Percentiles rank a stretch among this genome's conserved stretches.
phyloP scores from a whole-genome alignment of 2,329 filamentous ascomycete species.

The Didymellaceae sp. region DNA sequence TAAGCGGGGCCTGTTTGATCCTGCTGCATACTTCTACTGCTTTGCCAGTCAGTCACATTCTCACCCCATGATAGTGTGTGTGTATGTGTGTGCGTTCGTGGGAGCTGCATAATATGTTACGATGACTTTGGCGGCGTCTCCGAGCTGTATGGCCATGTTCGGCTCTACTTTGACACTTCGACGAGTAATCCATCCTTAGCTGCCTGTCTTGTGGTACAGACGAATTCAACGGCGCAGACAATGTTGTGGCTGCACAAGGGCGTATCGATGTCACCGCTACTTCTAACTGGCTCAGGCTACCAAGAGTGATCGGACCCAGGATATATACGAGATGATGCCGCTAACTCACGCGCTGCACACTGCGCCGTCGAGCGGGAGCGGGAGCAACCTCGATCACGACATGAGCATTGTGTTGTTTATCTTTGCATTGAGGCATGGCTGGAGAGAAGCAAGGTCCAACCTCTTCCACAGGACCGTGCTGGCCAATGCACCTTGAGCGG shows the following conservation, averaged over 20 bases:
- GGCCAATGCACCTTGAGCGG: background rate
- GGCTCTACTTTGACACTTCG: too few relatives aligned
- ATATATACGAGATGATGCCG: constrained; percentile 31
- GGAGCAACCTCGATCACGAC: constrained; percentile 34
- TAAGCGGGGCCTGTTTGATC: constrained; percentile 21
- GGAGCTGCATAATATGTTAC: too few relatives aligned
- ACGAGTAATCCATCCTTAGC: too few relatives aligned
- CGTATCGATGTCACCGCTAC: background rate
- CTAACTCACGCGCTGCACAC: constrained; percentile 30
- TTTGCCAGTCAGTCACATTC: background rate
- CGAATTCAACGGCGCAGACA: too few relatives aligned
- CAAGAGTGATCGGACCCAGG: constrained; percentile 40
- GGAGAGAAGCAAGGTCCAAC: background rate
- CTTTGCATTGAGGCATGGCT: too few relatives aligned
- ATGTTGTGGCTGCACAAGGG: background rate
- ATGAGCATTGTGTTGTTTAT: constrained; percentile 14
- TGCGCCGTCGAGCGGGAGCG: constrained; percentile 42
- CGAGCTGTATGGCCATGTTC: too few relatives aligned
- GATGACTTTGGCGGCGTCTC: too few relatives aligned
- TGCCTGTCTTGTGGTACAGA: too few relatives aligned
- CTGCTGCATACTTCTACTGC: constrained; percentile 21
- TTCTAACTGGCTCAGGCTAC: constrained; percentile 7
- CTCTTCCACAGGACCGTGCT: background rate
- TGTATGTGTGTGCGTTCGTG: too few relatives aligned
- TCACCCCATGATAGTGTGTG: too few relatives aligned